phyloP scores from a whole-genome alignment of 1,284 basidiomycete species.

The Apiotrichum gracile region DNA sequence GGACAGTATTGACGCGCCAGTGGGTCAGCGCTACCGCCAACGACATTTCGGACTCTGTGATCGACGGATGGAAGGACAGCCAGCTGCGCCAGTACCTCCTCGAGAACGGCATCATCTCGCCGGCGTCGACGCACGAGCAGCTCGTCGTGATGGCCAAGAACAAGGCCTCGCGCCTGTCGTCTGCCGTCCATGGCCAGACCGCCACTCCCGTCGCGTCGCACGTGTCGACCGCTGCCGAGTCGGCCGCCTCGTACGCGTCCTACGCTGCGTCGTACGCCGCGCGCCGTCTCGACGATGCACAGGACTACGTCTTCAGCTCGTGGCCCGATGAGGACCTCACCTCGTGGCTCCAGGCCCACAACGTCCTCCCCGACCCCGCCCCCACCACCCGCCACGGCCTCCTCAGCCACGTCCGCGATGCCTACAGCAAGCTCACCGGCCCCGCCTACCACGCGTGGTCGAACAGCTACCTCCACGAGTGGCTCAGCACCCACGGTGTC shows the following conservation, averaged over 20 bases:
- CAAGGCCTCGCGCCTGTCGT: slow-evolving; percentile 52
- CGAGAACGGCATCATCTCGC: slow-evolving; percentile 75
- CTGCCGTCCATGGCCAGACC: slow-evolving; percentile 56
- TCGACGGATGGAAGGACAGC: slow-evolving; percentile 66
- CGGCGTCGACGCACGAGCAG: slow-evolving; percentile 69
- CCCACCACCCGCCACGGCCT: slow-evolving; percentile 64
- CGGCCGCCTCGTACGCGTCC: slow-evolving; percentile 41
- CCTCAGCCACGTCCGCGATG: slow-evolving; percentile 59
- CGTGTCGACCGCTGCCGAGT: slow-evolving; percentile 46
- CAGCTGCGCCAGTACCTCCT: slow-evolving; percentile 75
- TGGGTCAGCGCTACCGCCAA: slow-evolving; percentile 42
- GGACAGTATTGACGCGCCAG: slow-evolving; percentile 46
- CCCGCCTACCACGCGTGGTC: slow-evolving; percentile 80
- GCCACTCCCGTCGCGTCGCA: slow-evolving; percentile 28
- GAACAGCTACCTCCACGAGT: slow-evolving; percentile 74
- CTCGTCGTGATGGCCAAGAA: slow-evolving; percentile 70
- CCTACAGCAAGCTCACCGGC: slow-evolving; percentile 58
- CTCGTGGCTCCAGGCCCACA: slow-evolving; percentile 66
- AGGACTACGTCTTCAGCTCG: slow-evolving; percentile 78
- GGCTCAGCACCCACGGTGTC: slow-evolving; percentile 73
- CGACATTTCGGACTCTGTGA: slow-evolving; percentile 39
- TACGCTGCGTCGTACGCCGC: slow-evolving; percentile 45
- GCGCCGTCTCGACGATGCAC: slow-evolving; percentile 59
- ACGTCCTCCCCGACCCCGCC: slow-evolving; percentile 61
- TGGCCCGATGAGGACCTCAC: slow-evolving; percentile 69